Evolutionary conservation across 2,329 filamentous ascomycete genomes (phyloP).

Genomic region (Fusarium longipes): DNA sequence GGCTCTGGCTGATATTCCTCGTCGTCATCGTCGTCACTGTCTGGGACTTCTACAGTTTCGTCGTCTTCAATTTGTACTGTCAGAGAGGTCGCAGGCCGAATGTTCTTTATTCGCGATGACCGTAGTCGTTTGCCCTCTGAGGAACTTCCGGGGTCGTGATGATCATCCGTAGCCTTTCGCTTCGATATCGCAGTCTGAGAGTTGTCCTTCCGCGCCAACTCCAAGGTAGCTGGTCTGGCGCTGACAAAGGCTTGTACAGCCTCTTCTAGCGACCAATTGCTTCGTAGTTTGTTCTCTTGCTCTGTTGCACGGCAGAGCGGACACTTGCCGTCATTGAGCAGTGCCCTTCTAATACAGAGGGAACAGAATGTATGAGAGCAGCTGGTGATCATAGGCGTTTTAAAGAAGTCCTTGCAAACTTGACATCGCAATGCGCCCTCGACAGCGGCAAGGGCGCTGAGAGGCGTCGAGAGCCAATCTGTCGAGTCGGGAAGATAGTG

Average conservation of each 20-base stretch:
- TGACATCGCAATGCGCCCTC: constrained; percentile 92
- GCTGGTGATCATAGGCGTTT: constrained; percentile 92
- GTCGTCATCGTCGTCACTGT: constrained; percentile 44
- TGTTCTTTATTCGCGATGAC: constrained; percentile 62
- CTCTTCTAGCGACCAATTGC: constrained; percentile 88
- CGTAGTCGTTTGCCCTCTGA: constrained; percentile 62
- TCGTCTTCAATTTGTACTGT: constrained; percentile 30
- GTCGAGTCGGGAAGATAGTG: constrained; percentile 77
- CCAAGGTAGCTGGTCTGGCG: constrained; percentile 71
- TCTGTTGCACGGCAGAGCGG: constrained; percentile 83
- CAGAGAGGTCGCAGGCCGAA: constrained; percentile 51
- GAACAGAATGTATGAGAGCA: constrained; percentile 98
- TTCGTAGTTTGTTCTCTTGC: constrained; percentile 85
- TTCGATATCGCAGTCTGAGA: constrained; percentile 56
- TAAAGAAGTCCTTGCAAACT: constrained; percentile 98
- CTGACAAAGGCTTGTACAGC: constrained; percentile 81
- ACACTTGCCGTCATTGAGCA: constrained; percentile 86
- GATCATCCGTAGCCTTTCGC: constrained; percentile 59
- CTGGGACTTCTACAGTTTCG: constrained; percentile 42
- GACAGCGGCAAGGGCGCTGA: constrained; percentile 74
- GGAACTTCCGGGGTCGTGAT: constrained; percentile 42
- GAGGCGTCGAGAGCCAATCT: constrained; percentile 81
- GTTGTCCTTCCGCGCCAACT: constrained; percentile 65
- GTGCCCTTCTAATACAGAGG: constrained; percentile 87
- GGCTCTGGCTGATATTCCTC: constrained; percentile 50